Evolutionary conservation across 352 stramenopile genomes (phyloP), one percentile per base, ranked within the genome.

Genomic region (Globisporangium apiculatum): DNA sequence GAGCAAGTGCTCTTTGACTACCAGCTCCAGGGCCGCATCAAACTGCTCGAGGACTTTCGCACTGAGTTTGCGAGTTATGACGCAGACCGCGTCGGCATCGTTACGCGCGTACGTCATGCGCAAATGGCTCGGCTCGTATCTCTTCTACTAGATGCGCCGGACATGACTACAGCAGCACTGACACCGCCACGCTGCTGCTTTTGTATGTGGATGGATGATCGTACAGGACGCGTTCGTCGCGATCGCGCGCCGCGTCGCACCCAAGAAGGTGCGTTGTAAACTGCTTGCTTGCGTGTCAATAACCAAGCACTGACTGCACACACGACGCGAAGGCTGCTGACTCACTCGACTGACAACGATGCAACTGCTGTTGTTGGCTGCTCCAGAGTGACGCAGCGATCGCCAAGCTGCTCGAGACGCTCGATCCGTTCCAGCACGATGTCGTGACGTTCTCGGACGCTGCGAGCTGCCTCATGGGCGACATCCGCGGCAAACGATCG

Each of bases 381-480:
- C 4, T n/a, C 1, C 51, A 81, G 71, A 57, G 65, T 7, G 66
- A 82, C n/a, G 64, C 57, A 7, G 61, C 67, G 36, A 58, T 87
- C 17, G 65, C 69, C 45, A 66, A 57, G 9, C 60, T 92, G 7
- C 17, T 92, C 3, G 68, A 80, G 17, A 66, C 60, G 7, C 64
- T 89, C 36, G 83, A 92, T 58, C 83, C 83, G 4, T 83, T 79
- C 31, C 64, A 76, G 31, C 75, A 90, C 66, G 74, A 91, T 57
- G 67, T 79, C n/a, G 66, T 93, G 51, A 93, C 79, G 4, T 94
- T 91, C 61, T 88, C 76, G 6, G 80, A 92, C 49, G 67, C 72
- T 50, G 72, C 61, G 41, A 72, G 62, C 46, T 67, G 61, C 12
- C 64, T 80, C 40, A 54, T 80, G 57, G 58, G 51, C 5, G 69